Evolutionary conservation across 805 yeast species (phyloP).

Genomic region (Blastobotrys robertii): DNA sequence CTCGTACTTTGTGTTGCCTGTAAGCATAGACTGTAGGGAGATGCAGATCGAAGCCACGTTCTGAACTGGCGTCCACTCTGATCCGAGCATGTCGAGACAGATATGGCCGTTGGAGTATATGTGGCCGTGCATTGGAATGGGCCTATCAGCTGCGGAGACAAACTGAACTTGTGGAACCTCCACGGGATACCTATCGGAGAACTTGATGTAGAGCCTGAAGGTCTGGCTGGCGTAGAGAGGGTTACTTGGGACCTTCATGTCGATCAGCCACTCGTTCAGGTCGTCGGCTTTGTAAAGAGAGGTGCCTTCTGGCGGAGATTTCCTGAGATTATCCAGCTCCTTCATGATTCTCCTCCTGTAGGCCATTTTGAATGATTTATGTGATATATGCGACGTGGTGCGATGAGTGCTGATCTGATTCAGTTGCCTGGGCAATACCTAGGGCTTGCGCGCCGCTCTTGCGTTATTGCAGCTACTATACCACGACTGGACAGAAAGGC

Average conservation of each 20-base stretch:
- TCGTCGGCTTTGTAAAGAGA: slow-evolving; percentile 27
- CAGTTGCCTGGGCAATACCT: no score
- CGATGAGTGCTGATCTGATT: neutral
- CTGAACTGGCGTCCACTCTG: slow-evolving; percentile 60
- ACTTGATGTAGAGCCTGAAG: slow-evolving; percentile 36
- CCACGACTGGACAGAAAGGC: no score
- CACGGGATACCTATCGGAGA: slow-evolving; percentile 45
- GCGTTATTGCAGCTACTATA: no score
- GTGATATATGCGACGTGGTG: neutral
- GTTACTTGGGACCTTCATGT: slow-evolving; percentile 29
- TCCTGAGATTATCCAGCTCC: slow-evolving; percentile 9
- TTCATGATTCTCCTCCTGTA: slow-evolving; percentile 9
- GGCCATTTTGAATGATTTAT: neutral
- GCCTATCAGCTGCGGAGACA: slow-evolving; percentile 21
- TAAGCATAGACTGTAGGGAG: slow-evolving; percentile 58
- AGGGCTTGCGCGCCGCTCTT: no score
- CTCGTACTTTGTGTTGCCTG: slow-evolving; percentile 35
- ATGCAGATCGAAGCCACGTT: slow-evolving; percentile 30
- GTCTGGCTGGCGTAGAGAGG: slow-evolving; percentile 30
- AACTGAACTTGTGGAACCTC: slow-evolving; percentile 50
- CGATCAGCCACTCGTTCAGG: slow-evolving; percentile 29
- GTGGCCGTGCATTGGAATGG: slow-evolving; percentile 65
- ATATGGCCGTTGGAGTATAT: slow-evolving; percentile 70
- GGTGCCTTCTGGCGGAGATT: slow-evolving; percentile 22
- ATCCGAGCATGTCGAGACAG: slow-evolving; percentile 56